Evolutionary conservation across 352 stramenopile genomes (phyloP).

Genomic region (Elongisporangium undulatum): DNA sequence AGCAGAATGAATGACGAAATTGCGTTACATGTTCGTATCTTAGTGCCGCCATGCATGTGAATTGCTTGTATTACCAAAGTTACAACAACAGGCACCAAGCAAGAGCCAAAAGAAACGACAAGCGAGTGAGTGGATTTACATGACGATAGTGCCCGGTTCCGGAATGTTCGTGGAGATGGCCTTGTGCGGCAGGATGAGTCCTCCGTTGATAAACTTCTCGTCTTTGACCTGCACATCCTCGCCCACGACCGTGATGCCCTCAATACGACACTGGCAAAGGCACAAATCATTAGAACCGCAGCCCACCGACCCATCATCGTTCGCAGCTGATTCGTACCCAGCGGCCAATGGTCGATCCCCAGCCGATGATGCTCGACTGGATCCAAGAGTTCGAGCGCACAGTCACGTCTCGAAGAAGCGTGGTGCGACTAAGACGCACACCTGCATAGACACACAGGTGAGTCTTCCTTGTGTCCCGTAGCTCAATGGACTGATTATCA

Average conservation of each 20-base stretch:
- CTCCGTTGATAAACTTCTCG: constrained; percentile 87
- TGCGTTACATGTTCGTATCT: constrained; percentile 10
- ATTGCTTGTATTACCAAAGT: neutral
- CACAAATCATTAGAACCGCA: constrained; percentile 1
- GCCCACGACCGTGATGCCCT: constrained; percentile 80
- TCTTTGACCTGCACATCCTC: constrained; percentile 88
- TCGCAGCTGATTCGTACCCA: constrained; percentile 38
- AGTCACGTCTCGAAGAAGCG: constrained; percentile 68
- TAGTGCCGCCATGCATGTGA: constrained; percentile 5
- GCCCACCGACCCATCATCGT: neutral
- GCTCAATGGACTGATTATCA: neutral
- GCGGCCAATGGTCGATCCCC: constrained; percentile 81
- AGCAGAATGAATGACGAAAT: neutral
- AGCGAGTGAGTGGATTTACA: constrained; percentile 31
- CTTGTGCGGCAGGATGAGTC: constrained; percentile 85
- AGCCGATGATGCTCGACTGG: constrained; percentile 87
- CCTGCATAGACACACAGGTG: constrained; percentile 18
- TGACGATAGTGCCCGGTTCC: constrained; percentile 86
- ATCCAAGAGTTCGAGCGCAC: constrained; percentile 84
- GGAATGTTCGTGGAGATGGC: constrained; percentile 83
- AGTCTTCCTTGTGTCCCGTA: neutral
- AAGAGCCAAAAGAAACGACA: constrained; percentile 8
- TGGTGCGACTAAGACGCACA: constrained; percentile 80
- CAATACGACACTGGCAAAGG: constrained; percentile 63
- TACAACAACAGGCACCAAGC: neutral